A percentile compares a stretch with the other conserved stretches of the same genome.
Evolutionary conservation across 139 green algal genomes (phyloP).

Genomic region (Trebouxia sp.): DNA sequence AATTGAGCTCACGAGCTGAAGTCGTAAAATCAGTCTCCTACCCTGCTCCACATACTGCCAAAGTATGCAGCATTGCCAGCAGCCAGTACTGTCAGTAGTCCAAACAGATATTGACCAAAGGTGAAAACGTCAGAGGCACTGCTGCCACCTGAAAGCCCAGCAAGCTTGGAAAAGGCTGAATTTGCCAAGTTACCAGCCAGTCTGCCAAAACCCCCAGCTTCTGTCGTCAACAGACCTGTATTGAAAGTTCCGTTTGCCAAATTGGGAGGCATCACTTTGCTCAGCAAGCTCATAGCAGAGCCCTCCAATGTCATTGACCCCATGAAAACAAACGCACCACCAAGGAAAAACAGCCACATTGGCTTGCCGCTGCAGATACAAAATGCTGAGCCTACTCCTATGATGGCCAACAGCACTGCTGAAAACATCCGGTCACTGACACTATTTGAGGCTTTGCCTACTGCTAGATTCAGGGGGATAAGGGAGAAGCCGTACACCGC

Average conservation of each 20-base stretch:
- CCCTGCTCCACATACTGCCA: not conserved
- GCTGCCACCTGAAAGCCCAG: no score
- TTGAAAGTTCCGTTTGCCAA: slow-evolving; percentile 47
- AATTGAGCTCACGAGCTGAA: no score
- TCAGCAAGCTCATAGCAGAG: slow-evolving; percentile 45
- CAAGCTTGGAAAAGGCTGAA: not conserved
- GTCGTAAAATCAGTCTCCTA: not conserved
- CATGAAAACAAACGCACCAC: slow-evolving; percentile 34
- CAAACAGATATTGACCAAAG: slow-evolving; percentile 2
- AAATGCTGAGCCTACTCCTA: not conserved
- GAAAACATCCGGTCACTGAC: not conserved
- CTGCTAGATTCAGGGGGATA: slow-evolving; percentile 2
- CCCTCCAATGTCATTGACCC: slow-evolving; percentile 48
- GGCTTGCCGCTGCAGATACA: slow-evolving; percentile 1
- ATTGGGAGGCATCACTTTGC: slow-evolving; percentile 43
- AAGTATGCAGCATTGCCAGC: not conserved
- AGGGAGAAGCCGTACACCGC: not conserved
- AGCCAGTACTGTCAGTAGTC: not conserved
- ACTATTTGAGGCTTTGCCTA: not conserved
- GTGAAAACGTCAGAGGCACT: not conserved
- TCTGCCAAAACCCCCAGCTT: slow-evolving; percentile 49
- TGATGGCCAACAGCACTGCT: not conserved
- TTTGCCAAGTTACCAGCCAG: slow-evolving; percentile 25
- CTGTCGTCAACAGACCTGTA: slow-evolving; percentile 46
- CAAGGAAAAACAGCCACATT: slow-evolving; percentile 23